phyloP scores from a whole-genome alignment of 306 rosid species.

The Datisca glomerata region DNA sequence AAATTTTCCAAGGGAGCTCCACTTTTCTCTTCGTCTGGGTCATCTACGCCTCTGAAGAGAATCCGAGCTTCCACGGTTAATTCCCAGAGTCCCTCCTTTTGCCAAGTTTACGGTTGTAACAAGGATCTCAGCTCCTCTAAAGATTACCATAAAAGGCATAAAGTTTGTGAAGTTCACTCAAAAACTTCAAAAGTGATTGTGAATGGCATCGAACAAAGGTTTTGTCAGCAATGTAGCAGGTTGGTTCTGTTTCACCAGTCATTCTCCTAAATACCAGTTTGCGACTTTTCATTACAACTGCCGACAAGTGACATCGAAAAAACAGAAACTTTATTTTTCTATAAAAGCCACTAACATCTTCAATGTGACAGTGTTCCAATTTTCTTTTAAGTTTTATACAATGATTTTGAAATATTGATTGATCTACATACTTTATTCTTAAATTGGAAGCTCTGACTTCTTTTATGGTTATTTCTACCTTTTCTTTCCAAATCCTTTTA shows the following conservation, averaged over 20 bases:
- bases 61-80: slow-evolving; percentile 29
- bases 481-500: too few species aligned
- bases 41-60: slow-evolving; percentile 52
- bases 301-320: too few species aligned
- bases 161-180: slow-evolving; percentile 84
- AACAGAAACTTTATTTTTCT: too few species aligned
- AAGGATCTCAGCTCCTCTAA: slow-evolving; percentile 74
- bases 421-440: too few species aligned
- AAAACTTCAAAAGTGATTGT: slow-evolving; percentile 76
- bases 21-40: slow-evolving; percentile 44
- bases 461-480: too few species aligned
- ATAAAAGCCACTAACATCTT: too few species aligned
- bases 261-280: too few species aligned
- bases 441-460: too few species aligned
- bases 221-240: slow-evolving; percentile 99
- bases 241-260: slow-evolving; percentile 19
- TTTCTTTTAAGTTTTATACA: too few species aligned
- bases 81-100: slow-evolving; percentile 37
- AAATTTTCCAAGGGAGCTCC: slow-evolving; percentile 28
- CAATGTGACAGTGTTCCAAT: too few species aligned
- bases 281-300: not conserved
- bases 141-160: slow-evolving; percentile 88
- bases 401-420: too few species aligned
- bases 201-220: slow-evolving; percentile 75
- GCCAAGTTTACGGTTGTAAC: slow-evolving; percentile 90